Evolutionary conservation across 1,284 basidiomycete genomes (phyloP), one percentile per base, ranked within the genome.

Genomic region (Entoloma clypeatum): DNA sequence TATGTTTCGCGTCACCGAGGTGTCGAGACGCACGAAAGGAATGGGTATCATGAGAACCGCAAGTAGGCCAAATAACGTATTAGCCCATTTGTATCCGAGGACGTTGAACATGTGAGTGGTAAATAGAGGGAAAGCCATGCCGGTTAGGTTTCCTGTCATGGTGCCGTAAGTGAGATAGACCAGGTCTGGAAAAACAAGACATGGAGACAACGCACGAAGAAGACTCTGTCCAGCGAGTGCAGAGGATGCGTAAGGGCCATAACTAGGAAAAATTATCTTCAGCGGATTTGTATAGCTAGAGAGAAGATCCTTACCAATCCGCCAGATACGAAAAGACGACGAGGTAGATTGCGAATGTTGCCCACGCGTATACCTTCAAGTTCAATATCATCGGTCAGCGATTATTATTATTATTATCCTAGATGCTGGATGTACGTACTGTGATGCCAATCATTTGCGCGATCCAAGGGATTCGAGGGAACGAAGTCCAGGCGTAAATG

Each of bases 171-270:
- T 19, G n/a, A 21, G 4, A 22, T 17, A 33, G 30, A 24, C 31
- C 23, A 28, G 16, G 19, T 34, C 27, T 3, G 33, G n/a, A 23
- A 17, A 16, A 13, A 22, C 21, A 24, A 18, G 11, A 7, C 6
- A 36, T 27, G n/a, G n/a, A n/a, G 18, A 13, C 39, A 24, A 67
- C 73, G 53, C 63, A 77, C 86, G 72, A 47, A 72, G 77, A 27
- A 89, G 64, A 56, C 79, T 83, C 60, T 89, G 87, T 0, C 83
- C 87, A 0, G 87, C 86, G 13, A 88, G 63, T 1, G 86, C 86
- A 1, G 83, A 86, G 0, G 82, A 86, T 4, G 86, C 87, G 48
- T 80, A 90, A 1, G 79, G 72, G 1, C 81, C 81, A 45, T 86
- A 85, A 52, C 80, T 83, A 35, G 10, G 5, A 7, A 30, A 31